phyloP scores from a whole-genome alignment of 2,329 filamentous ascomycete genomes.

The Huntiella savannae region DNA sequence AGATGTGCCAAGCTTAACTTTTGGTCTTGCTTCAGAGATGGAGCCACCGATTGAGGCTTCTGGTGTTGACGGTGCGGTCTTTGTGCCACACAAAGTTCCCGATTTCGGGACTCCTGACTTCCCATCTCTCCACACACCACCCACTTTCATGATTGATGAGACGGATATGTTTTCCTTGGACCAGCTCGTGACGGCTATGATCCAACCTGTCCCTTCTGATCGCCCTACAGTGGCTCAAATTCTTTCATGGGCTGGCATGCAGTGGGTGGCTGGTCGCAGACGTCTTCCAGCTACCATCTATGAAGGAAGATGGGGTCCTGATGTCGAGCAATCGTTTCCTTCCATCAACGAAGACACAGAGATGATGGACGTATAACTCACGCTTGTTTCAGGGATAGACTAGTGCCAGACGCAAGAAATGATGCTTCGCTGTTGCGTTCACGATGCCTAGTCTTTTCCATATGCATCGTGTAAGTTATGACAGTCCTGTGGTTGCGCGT shows the following conservation, averaged over 20 bases:
- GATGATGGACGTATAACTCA: constrained; percentile 36
- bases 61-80: constrained; percentile 1
- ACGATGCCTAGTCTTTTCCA: not conserved
- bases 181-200: constrained; percentile 72
- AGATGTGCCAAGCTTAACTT: constrained; percentile 73
- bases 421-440: not conserved
- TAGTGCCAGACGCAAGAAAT: not conserved
- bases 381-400: not conserved
- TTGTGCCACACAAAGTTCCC: constrained; percentile 5
- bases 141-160: constrained; percentile 73
- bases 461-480: constrained; percentile 7
- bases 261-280: constrained; percentile 60
- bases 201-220: constrained; percentile 50
- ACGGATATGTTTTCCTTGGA: constrained; percentile 60
- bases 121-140: constrained; percentile 41
- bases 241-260: constrained; percentile 51
- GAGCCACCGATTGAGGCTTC: not conserved
- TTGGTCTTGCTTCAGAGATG: constrained; percentile 51
- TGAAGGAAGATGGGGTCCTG: constrained; percentile 88
- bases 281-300: constrained; percentile 84
- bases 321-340: constrained; percentile 11
- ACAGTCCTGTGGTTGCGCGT: not conserved
- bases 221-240: constrained; percentile 62
- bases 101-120: constrained; percentile 27
- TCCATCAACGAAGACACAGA: constrained; percentile 38